These are phyloP conservation scores for Diplocarpon rosae DNA, from an alignment of 2,329 filamentous ascomycete genomes.

Conservation along the genomic window DNA sequence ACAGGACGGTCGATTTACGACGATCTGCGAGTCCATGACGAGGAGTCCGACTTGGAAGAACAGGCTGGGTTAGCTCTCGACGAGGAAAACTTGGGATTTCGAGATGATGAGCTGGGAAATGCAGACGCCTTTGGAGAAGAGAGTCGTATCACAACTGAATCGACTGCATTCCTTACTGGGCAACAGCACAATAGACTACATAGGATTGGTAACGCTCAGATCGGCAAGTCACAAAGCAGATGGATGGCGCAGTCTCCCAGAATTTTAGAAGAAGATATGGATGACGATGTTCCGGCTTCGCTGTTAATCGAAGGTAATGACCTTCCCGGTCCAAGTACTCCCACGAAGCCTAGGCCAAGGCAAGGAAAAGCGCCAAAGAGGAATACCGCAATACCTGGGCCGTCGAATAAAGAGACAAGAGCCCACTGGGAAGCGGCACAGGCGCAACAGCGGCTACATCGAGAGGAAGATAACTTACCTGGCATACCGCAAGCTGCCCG, in stretches of 20 bases:
- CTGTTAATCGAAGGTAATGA: slow-evolving; percentile 46
- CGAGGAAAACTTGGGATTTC: slow-evolving; percentile 27
- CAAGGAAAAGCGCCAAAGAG: slow-evolving; percentile 11
- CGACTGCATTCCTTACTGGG: slow-evolving; percentile 22
- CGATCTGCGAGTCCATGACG: slow-evolving; percentile 26
- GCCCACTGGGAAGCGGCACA: slow-evolving; percentile 46
- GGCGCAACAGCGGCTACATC: slow-evolving; percentile 38
- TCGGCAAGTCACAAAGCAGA: slow-evolving; percentile 12
- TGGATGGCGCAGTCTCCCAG: slow-evolving; percentile 26
- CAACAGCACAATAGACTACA: slow-evolving; percentile 13
- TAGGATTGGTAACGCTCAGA: slow-evolving; percentile 4
- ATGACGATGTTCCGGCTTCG: slow-evolving; percentile 51
- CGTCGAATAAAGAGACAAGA: slow-evolving; percentile 34
- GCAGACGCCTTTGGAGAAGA: slow-evolving; percentile 25
- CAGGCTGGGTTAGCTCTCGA: slow-evolving; percentile 25
- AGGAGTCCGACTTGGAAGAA: slow-evolving; percentile 27
- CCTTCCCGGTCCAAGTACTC: slow-evolving; percentile 18
- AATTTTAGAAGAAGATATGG: slow-evolving; percentile 25
- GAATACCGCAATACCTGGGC: slow-evolving; percentile 30
- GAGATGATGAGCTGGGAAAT: slow-evolving; percentile 25
- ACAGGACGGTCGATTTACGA: slow-evolving; percentile 28
- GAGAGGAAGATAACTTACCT: slow-evolving; percentile 30
- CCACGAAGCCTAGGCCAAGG: slow-evolving; percentile 17
- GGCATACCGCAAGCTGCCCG: slow-evolving; percentile 30
- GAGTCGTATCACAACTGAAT: slow-evolving; percentile 24